phyloP scores from a whole-genome alignment of 2,329 filamentous ascomycete species.

The Rutstroemia sydowiana region DNA sequence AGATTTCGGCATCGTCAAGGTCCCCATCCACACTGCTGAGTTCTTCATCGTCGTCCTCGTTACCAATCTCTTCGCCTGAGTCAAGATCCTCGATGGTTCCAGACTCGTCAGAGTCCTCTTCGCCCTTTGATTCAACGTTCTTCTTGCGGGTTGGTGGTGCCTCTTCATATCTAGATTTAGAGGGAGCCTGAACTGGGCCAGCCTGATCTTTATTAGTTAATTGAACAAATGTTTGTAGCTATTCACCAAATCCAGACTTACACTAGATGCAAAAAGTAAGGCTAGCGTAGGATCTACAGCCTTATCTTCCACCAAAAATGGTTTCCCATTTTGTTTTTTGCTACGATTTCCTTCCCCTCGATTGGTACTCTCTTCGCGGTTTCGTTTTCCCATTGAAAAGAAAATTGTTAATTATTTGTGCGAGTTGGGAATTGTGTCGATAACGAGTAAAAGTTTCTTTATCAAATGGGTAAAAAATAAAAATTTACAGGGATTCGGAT shows the following conservation, averaged over 20 bases:
- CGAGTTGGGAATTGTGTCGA: neutral
- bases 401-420: neutral
- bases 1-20: conserved; percentile 30
- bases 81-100: conserved; percentile 30
- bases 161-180: conserved; percentile 27
- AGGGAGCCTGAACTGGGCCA: conserved; percentile 31
- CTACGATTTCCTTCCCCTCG: conserved; percentile 5
- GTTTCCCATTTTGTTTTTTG: conserved; percentile 20
- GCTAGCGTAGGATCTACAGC: conserved; percentile 61
- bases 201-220: conserved; percentile 18
- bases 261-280: conserved; percentile 65
- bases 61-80: conserved; percentile 25
- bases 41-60: conserved; percentile 30
- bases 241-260: conserved; percentile 38
- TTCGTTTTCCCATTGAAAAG: conserved; percentile 29
- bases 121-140: conserved; percentile 21
- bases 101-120: conserved; percentile 12
- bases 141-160: conserved; percentile 28
- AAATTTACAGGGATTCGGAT: conserved; percentile 6
- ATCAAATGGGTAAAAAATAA: neutral
- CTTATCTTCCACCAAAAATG: conserved; percentile 34
- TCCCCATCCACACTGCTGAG: conserved; percentile 31
- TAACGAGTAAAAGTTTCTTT: neutral
- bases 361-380: conserved; percentile 20
- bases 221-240: neutral